Evolutionary conservation across 2,329 filamentous ascomycete genomes (phyloP), one percentile per base, ranked within the genome.

Genomic region (Alternaria sp.): DNA sequence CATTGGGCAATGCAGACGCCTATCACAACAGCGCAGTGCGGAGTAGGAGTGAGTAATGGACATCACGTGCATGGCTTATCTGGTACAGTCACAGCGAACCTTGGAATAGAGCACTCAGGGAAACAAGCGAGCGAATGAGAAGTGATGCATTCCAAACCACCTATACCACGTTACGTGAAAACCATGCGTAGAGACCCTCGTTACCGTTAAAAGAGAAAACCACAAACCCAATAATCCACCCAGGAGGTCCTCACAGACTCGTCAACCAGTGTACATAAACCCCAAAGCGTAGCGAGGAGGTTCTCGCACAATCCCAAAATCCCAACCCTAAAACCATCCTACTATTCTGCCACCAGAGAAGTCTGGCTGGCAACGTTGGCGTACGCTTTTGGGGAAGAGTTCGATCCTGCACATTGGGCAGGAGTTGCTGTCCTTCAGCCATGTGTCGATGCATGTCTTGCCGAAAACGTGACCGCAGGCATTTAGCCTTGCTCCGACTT

Each of bases 381-480:
- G 24, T 26, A 26, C 24, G 24, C 24, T 26, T 14, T 26, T n/a
- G 30, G 18, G 12, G 22, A 48, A 43, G 20, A 52, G 20, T 18
- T 16, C 11, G 8, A 2, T 55, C 24, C 43, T 47, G 28, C 43
- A 43, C 36, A 49, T 28, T 16, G 49, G 43, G n/a, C 43, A 49
- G 8, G 56, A 18, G 3, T 36, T 59, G 5, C 41, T 30, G 11
- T 42, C 5, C 18, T 48, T 3, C 8, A 54, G 28, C 43, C 36
- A 59, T 7, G 18, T 26, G 16, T 41, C 32, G 16, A 59, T 28
- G 20, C 43, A 54, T 16, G 14, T 22, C n/a, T 36, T 28, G 51
- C 51, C 42, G 18, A 59, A 54, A 20, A 43, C 16, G 26, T 59
- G 42, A 1, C 51, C 26, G 43, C 43, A 49, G 8, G 28, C 22